Evolutionary conservation across 441 rosid genomes (phyloP), one percentile per base, ranked within the genome.

Genomic region (Corymbia calophylla): DNA sequence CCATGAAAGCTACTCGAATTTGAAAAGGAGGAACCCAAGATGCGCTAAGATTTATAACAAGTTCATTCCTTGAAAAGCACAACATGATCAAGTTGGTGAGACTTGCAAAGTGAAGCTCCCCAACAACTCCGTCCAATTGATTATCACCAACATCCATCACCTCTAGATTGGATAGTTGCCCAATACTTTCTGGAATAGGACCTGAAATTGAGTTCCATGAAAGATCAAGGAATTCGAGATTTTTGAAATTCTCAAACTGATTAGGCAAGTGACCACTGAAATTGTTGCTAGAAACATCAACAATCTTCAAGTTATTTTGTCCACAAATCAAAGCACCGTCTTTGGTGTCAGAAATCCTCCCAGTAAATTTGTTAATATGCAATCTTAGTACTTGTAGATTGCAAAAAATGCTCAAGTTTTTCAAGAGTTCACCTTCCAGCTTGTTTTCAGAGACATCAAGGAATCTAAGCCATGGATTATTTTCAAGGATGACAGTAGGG

Each of bases 321-420:
- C 0, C 66, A 27, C 66, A 60, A 9, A 60, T 60, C 66, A 60
- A 27, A 60, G 31, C 66, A 27, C 0, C 0, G 2, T 2, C 31
- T 5, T 60, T 60, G 8, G 0, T 60, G 17, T 27, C 1, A 27
- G 2, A 60, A 60, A 60, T 27, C 7, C 31, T 12, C 66, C 66
- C 17, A 5, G 1, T 60, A 27, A 60, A 60, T 27, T 60, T 0
- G 17, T 60, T 60, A 27, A 0, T 0, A 60, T 7, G 0, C 4
- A n/a, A 64, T 0, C 35, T 64, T 15, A 64, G 68, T 14, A n/a
- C 35, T 64, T 7, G 73, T 5, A 64, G 15, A 64, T 64, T 64
- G 73, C 73, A 64, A 1, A 64, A 64, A 0, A 64, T 64, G 35
- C 35, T 64, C 2, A n/a, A 64, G 1, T 64, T n/a, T 64, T 64